Conservation (phyloP, 805 yeast species). For the Candida insectorum region DNA sequence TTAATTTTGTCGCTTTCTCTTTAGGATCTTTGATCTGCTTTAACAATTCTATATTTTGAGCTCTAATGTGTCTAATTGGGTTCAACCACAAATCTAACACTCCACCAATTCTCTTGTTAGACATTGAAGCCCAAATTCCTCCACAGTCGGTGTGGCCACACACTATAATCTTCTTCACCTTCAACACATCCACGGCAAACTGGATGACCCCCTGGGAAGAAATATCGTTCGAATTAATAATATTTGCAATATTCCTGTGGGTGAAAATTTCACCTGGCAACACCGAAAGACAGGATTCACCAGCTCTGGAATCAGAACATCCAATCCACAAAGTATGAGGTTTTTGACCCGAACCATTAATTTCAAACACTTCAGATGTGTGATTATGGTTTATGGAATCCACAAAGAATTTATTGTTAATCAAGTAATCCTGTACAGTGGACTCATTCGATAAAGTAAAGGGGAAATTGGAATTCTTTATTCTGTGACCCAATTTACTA, state of each 20-base stretch:
- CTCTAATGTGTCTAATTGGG: slow-evolving; percentile 66
- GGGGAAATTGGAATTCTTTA: slow-evolving; percentile 27
- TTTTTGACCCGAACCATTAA: slow-evolving; percentile 77
- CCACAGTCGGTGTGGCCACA: slow-evolving; percentile 98
- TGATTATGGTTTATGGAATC: slow-evolving; percentile 46
- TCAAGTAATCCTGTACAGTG: slow-evolving; percentile 44
- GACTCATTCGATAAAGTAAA: slow-evolving; percentile 49
- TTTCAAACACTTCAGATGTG: slow-evolving; percentile 53
- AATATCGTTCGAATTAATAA: slow-evolving; percentile 66
- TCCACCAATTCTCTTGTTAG: slow-evolving; percentile 61
- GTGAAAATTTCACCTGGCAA: slow-evolving; percentile 90
- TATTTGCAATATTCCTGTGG: slow-evolving; percentile 84
- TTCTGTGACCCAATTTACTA: slow-evolving; percentile 2
- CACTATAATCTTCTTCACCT: slow-evolving; percentile 75
- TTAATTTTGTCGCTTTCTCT: slow-evolving; percentile 56
- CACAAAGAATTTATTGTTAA: slow-evolving; percentile 45
- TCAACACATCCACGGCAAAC: slow-evolving; percentile 80
- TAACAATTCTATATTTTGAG: slow-evolving; percentile 51
- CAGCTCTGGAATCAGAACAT: slow-evolving; percentile 88
- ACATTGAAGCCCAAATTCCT: slow-evolving; percentile 79
- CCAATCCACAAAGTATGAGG: slow-evolving; percentile 95
- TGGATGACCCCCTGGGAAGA: slow-evolving; percentile 77
- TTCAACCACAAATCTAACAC: slow-evolving; percentile 70
- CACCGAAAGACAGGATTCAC: slow-evolving; percentile 72
- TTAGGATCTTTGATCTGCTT: slow-evolving; percentile 46